Percentiles rank a stretch among this genome's conserved stretches.
Conservation (phyloP, 176 grass and related monocot species). For the Oryza punctata region DNA sequence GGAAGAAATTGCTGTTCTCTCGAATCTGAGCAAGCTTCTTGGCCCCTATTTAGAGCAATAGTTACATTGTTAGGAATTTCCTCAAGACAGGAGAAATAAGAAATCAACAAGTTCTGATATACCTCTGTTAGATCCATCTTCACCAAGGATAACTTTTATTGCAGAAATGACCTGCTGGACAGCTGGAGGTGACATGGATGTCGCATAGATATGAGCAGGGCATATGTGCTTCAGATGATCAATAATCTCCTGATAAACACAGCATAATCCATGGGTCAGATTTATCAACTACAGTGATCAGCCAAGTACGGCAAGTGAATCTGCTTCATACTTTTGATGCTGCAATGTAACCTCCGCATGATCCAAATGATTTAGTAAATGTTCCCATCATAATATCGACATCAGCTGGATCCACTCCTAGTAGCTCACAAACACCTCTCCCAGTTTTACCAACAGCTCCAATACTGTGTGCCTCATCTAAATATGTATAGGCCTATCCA, state of each 20-base stretch:
- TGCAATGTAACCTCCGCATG: constrained; percentile 88
- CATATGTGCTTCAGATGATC: constrained; percentile 74
- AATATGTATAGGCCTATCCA: constrained; percentile 83
- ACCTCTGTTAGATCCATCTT: constrained; percentile 96
- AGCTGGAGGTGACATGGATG: constrained; percentile 93
- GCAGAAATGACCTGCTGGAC: constrained; percentile 94
- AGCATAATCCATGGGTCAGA: constrained; percentile 20
- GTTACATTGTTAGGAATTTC: constrained; percentile 39
- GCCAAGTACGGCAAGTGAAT: constrained; percentile 19
- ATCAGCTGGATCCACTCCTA: constrained; percentile 85
- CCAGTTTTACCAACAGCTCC: constrained; percentile 88
- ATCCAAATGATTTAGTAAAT: constrained; percentile 98
- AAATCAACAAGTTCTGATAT: constrained; percentile 17
- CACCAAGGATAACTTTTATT: constrained; percentile 84
- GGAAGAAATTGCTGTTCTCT: constrained; percentile 97
- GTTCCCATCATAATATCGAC: constrained; percentile 98
- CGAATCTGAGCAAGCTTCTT: constrained; percentile 84
- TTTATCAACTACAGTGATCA: constrained; percentile 27
- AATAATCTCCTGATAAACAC: constrained; percentile 75
- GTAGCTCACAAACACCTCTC: constrained; percentile 85
- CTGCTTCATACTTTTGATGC: constrained; percentile 71
- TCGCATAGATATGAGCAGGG: constrained; percentile 95
- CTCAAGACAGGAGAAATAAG: not conserved
- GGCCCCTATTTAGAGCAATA: constrained; percentile 59
- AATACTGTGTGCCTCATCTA: constrained; percentile 96